These are phyloP conservation scores for Candida ponderosae DNA, from an alignment of 805 yeast species.

Conservation along the genomic window DNA sequence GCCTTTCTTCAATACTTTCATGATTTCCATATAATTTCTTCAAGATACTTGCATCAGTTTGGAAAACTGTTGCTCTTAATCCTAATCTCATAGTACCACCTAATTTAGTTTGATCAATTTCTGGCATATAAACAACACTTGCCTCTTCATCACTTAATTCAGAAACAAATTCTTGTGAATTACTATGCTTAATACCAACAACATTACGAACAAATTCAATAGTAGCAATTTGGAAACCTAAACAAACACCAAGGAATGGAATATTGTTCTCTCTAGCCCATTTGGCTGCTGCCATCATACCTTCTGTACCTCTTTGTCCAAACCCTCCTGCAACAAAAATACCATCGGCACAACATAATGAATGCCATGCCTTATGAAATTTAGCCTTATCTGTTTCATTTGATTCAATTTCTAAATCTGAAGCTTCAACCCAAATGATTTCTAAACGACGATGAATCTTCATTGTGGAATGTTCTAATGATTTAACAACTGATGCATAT, in stretches of 20 bases:
- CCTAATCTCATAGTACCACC: conserved; percentile 99
- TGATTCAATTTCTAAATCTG: conserved; percentile 74
- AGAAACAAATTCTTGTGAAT: conserved; percentile 76
- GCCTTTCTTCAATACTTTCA: conserved; percentile 77
- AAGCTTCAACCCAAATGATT: conserved; percentile 94
- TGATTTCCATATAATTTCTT: conserved; percentile 73
- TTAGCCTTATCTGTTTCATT: conserved; percentile 58
- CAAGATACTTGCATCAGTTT: conserved; percentile 55
- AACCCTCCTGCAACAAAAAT: conserved; percentile 98
- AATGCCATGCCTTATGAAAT: conserved; percentile 94
- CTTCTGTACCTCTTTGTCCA: conserved; percentile 95
- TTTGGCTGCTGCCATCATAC: conserved; percentile 94
- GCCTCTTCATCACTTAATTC: conserved; percentile 54
- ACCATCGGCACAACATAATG: conserved; percentile 90
- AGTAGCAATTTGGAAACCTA: conserved; percentile 95
- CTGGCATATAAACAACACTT: conserved; percentile 96
- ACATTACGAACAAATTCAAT: conserved; percentile 86
- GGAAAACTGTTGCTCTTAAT: conserved; percentile 81
- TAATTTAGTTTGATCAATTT: conserved; percentile 87
- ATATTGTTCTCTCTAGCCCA: conserved; percentile 96
- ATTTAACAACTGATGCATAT: conserved; percentile 87
- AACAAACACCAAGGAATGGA: conserved; percentile 94
- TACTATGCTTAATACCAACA: conserved; percentile 58
- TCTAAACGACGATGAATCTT: conserved; percentile 75
- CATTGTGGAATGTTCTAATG: conserved; percentile 94